Base-by-base conservation (phyloP, 2,329 filamentous ascomycete genomes). In the Phaeosphaeria sp. region DNA sequence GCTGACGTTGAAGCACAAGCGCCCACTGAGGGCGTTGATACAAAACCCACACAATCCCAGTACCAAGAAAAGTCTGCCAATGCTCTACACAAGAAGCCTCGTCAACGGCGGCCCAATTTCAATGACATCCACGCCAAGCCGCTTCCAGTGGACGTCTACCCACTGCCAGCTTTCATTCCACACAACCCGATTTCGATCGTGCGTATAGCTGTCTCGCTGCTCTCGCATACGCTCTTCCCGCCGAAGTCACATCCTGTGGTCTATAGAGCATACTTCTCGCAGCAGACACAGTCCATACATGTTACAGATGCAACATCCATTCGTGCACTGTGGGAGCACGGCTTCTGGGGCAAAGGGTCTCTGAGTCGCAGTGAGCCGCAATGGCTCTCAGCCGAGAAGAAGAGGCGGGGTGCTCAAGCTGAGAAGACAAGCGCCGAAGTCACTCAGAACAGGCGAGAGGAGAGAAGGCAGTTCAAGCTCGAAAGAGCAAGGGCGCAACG, bases 311-410 rank as follows among this genome's bases (percentile, higher is more conserved):
- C 87, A 23, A 83, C 84, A 54, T 89, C 92, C 3, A 89, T 96
- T 61, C 85, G 90, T 54, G 92, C 89, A 1, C 79, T 99, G 22
- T 99, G 96, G 95, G 91, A 97, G 77, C 92, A 96, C 80, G 95
- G 95, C 5, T 99, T 99, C 79, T 99, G 94, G 77, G 96, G 96
- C 48, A 97, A 97, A 77, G 95, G 95, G 46, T 94, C 83, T 67
- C 81, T 98, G 57, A 97, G 93, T 80, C 88, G 96, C 68, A 97
- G 93, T 82, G 94, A 99, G 76, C 94, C 94, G 2, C 95, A 89
- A 66, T 99, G 95, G 95, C 78, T 97, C 50, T 90, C 91, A 63
- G 85, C 90, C 62, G 92, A 97, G 77, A 90, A 91, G 76, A 88
- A 89, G 25, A 85, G 89, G 50, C 84, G 84, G 58, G 90, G 90